These are phyloP conservation scores for Ascochyta rabiei DNA, from an alignment of 2,329 filamentous ascomycete genomes.

Conservation along the genomic window DNA sequence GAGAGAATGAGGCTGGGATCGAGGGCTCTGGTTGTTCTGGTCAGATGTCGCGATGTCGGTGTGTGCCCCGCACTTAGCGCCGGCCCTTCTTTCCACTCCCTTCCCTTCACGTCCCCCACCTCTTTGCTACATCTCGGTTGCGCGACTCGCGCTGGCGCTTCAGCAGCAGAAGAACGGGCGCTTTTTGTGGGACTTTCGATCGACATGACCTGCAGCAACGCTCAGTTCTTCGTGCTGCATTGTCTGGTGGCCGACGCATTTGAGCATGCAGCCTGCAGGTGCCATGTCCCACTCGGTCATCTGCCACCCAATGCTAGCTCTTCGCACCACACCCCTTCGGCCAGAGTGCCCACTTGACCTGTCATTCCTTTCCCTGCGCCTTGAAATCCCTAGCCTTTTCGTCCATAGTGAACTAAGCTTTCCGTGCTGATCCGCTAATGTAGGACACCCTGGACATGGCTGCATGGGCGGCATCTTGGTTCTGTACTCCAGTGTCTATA, in stretches of 20 bases:
- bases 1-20: constrained; percentile 36
- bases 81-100: constrained; percentile 17
- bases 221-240: constrained; percentile 30
- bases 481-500: constrained; percentile 15
- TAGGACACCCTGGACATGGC: constrained; percentile 36
- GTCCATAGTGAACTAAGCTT: constrained; percentile 46
- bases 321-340: constrained; percentile 36
- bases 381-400: constrained; percentile 37
- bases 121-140: constrained; percentile 17
- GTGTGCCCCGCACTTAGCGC: constrained; percentile 30
- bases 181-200: constrained; percentile 30
- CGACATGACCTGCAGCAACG: constrained; percentile 43
- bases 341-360: constrained; percentile 37
- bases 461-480: constrained; percentile 30
- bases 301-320: constrained; percentile 20
- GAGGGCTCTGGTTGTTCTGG: constrained; percentile 1
- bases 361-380: constrained; percentile 35
- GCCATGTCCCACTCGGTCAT: constrained; percentile 32
- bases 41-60: constrained; percentile 24
- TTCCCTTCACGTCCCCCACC: constrained; percentile 14
- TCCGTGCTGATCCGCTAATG: constrained; percentile 44
- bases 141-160: constrained; percentile 17
- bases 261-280: constrained; percentile 32
- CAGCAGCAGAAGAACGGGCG: constrained; percentile 16
- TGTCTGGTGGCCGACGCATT: constrained; percentile 33